Conservation (phyloP, 2,329 filamentous ascomycete species). For the Beauveria australis region DNA sequence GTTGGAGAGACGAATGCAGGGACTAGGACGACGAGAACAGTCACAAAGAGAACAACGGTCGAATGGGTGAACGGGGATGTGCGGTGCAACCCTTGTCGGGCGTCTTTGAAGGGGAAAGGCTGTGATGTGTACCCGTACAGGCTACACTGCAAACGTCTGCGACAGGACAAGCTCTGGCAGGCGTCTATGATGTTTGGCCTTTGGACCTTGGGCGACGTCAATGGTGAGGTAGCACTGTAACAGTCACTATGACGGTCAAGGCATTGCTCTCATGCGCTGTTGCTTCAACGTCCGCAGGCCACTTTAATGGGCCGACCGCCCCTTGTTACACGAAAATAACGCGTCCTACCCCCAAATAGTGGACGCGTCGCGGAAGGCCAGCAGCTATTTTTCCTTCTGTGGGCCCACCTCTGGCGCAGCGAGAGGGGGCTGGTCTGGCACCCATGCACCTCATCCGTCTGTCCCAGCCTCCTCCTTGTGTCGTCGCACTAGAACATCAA, state of each 20-base stretch:
- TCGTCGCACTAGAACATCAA: conserved; percentile 8
- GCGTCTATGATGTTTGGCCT: too few relatives aligned
- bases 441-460: conserved; percentile 1
- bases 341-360: background rate
- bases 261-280: too few relatives aligned
- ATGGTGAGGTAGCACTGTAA: too few relatives aligned
- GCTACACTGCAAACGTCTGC: too few relatives aligned
- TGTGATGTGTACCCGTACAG: background rate
- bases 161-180: too few relatives aligned
- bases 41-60: background rate
- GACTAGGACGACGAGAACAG: background rate
- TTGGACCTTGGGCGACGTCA: too few relatives aligned
- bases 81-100: background rate
- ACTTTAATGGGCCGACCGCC: conserved; percentile 2
- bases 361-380: conserved; percentile 5
- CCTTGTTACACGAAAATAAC: conserved; percentile 9
- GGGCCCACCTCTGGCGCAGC: background rate
- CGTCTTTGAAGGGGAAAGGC: background rate
- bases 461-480: conserved; percentile 12
- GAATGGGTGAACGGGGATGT: background rate
- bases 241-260: too few relatives aligned
- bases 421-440: conserved; percentile 11
- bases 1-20: background rate
- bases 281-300: background rate
- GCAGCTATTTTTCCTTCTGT: background rate